Evolutionary conservation across 371 early-diverging fungal species (phyloP), one percentile per base, ranked within the genome.

Genomic region (Mortierella sp.): DNA sequence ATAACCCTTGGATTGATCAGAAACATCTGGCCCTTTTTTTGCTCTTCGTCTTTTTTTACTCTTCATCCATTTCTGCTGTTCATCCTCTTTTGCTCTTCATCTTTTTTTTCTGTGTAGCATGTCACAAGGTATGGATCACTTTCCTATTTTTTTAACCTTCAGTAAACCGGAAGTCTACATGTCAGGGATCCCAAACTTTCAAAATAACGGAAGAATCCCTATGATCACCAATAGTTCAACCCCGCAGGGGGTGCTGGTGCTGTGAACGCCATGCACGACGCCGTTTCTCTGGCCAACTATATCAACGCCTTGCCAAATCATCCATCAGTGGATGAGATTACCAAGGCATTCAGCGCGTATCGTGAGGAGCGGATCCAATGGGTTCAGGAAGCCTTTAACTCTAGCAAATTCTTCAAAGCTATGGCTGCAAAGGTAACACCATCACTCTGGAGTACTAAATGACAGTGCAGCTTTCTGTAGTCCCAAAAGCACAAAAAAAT

Each of bases 231-330:
- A 19, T 63, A 63, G 65, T 63, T 63, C 31, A 63, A 34, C 65
- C 65, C 65, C 9, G 31, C 65, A 63, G 65, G 65, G 16, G 65
- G 65, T 19, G 65, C 65, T 21, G 65, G 65, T 6, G 65, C 65
- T 1, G 34, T 34, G 19, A 63, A 63, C 16, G 65, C 65, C 19
- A 63, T 63, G 65, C 34, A 63, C 9, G 65, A 63, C 31, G 65
- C 65, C 65, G 6, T 63, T 14, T 8, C 21, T 16, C 16, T 63
- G 34, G 38, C 34, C 38, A 63, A 63, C 31, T 63, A 63, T 9
- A 34, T 63, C 65, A 31, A 63, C 38, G 65, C 65, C 2, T 21
- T 63, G 9, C 65, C 65, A 0, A 34, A 34, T 9, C 65, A 63
- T 19, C 65, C 65, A 31, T 19, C 21, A 21, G 38, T 38, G 9